Evolutionary conservation across 2,329 filamentous ascomycete species (phyloP), one percentile per base, ranked within the genome.

Genomic region (Aspergillus pseudoglaucus): DNA sequence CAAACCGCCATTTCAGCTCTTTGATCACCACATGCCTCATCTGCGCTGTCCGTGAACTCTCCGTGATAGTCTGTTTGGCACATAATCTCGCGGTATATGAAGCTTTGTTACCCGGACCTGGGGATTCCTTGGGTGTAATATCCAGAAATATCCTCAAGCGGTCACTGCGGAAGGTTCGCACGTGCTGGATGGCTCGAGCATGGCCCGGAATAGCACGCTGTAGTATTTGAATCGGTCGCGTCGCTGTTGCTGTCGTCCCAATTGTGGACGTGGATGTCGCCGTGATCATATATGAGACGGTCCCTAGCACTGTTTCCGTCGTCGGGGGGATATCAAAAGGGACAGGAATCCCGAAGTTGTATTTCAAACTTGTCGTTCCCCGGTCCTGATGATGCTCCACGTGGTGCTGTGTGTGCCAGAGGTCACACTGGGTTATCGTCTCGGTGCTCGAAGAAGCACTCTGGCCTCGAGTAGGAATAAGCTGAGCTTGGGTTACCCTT

Each of bases 1-100:
- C 45, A n/a, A 51, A 25, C 17, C 25, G 33, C 46, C 49, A 51
- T 18, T 39, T 46, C 23, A 51, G n/a, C 42, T 51, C 32, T 42
- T 48, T 48, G 18, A 51, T 37, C 3, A 46, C 46, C 14, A 41
- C 18, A 27, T 46, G 23, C 22, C 38, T 48, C 6, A 40, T 25
- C 39, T 51, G 46, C 32, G 40, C 39, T 4, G 32, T 22, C 4
- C 49, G 42, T 14, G 22, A 10, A 3, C 49, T 43, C 2, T 17
- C 37, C 14, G 39, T 35, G 5, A n/a, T 50, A 10, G 48, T 47
- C 35, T 41, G 44, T 27, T 46, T 42, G 20, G 45, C 48, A 40
- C 40, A 20, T 17, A 25, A 14, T 17, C 14, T 43, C 22, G 22
- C 41, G 9, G 20, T 27, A 43, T 43, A 43, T 27, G 20, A 12